Conservation (phyloP, 2,329 filamentous ascomycete genomes). For the Neospermospora avenae region DNA sequence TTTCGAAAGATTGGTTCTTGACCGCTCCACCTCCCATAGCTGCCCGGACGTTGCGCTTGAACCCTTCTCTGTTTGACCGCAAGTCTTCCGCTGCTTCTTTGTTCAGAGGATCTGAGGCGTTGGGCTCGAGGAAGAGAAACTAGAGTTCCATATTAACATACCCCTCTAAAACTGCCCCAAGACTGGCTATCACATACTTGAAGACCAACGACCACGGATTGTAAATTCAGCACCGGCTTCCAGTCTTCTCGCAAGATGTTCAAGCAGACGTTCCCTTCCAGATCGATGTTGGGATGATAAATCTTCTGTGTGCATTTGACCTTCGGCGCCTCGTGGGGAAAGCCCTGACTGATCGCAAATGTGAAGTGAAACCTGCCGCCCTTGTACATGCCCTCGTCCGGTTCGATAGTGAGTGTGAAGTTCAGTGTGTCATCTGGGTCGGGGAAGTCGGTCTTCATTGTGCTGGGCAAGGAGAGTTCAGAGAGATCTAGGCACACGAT, state of each 20-base stretch:
- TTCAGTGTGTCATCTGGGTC: conserved; percentile 84
- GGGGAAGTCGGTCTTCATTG: conserved; percentile 78
- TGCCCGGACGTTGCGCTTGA: conserved; percentile 84
- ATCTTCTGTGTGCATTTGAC: conserved; percentile 98
- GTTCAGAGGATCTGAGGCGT: conserved; percentile 95
- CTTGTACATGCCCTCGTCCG: conserved; percentile 87
- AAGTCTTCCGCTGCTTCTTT: conserved; percentile 96
- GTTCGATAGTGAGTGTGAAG: conserved; percentile 77
- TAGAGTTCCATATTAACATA: conserved; percentile 39
- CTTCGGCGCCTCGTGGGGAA: conserved; percentile 96
- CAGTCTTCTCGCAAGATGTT: conserved; percentile 98
- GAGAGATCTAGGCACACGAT: conserved; percentile 60
- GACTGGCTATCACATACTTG: conserved; percentile 55
- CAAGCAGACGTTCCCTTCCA: conserved; percentile 95
- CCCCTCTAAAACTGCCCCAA: not conserved
- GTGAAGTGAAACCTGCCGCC: conserved; percentile 83
- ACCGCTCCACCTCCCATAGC: conserved; percentile 81
- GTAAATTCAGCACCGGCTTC: conserved; percentile 97
- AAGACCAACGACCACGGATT: conserved; percentile 91
- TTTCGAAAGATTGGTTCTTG: conserved; percentile 70
- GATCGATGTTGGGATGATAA: conserved; percentile 98
- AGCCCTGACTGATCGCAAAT: conserved; percentile 91
- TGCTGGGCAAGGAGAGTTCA: conserved; percentile 73
- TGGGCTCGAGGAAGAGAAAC: conserved; percentile 97
- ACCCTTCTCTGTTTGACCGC: conserved; percentile 77